Percentiles rank a stretch among this genome's conserved stretches.
Conservation (phyloP, 2,329 filamentous ascomycete species). For the Pyrenochaeta sp. region DNA sequence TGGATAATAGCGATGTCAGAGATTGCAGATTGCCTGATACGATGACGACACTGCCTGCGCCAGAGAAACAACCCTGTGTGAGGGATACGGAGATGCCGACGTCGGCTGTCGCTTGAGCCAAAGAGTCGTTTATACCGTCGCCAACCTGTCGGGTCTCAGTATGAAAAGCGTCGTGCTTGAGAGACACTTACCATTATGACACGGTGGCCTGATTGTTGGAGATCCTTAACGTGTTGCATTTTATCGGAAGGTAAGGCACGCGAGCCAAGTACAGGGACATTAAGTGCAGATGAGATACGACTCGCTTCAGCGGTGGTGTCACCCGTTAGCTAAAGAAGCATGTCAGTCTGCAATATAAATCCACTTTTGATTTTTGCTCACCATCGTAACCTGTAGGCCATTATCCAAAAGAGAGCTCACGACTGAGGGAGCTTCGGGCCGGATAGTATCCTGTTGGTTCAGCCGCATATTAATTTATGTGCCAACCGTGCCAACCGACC, state of each 20-base stretch:
- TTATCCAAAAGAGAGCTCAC: not conserved
- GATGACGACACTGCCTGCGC: constrained; percentile 10
- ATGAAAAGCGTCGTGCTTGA: not conserved
- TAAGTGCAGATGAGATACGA: constrained; percentile 7
- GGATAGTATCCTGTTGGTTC: not conserved
- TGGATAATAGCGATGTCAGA: constrained; percentile 1
- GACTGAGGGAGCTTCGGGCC: constrained; percentile 1
- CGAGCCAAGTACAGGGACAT: constrained; percentile 6
- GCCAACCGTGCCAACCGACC: no score
- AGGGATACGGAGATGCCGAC: constrained; percentile 13
- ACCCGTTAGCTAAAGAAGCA: constrained; percentile 5
- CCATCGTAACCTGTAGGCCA: constrained; percentile 1
- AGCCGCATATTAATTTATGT: no score
- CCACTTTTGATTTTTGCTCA: not conserved
- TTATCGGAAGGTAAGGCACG: constrained; percentile 13
- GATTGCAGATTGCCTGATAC: constrained; percentile 2
- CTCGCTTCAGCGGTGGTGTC: constrained; percentile 7
- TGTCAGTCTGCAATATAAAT: not conserved
- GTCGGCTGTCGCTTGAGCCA: constrained; percentile 10
- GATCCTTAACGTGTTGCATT: constrained; percentile 2
- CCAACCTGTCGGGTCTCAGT: not conserved
- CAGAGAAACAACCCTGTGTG: constrained; percentile 7
- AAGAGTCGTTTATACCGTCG: constrained; percentile 10
- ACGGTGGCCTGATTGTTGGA: constrained; percentile 5
- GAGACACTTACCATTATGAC: constrained; percentile 11